Conservation (phyloP, 2,329 filamentous ascomycete species). For the Talaromyces amestolkiae region DNA sequence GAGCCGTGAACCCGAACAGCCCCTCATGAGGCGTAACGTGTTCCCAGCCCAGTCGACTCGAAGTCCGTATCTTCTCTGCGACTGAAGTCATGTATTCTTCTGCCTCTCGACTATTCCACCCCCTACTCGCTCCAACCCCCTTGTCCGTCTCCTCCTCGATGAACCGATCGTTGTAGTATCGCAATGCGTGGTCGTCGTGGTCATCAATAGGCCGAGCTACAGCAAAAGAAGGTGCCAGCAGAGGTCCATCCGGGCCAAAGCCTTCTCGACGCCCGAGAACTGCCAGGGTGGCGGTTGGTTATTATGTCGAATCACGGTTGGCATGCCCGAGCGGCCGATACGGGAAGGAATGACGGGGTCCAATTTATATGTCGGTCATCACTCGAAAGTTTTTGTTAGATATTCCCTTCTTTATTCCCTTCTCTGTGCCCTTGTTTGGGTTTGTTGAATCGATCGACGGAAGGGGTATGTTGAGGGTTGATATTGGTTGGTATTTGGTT, state of each 20-base stretch:
- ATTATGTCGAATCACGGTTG: neutral
- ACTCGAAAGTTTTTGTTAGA: neutral
- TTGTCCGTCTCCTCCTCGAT: neutral
- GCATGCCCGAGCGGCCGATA: conserved; percentile 1
- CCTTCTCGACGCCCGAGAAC: conserved; percentile 5
- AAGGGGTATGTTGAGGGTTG: conserved; percentile 1
- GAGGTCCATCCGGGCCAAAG: conserved; percentile 11
- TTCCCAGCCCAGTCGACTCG: conserved; percentile 3
- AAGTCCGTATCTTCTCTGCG: conserved; percentile 2
- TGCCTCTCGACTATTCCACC: neutral
- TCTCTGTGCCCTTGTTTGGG: neutral
- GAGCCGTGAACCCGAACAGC: neutral
- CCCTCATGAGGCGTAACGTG: conserved; percentile 10
- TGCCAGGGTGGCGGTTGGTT: neutral
- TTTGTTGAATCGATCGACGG: neutral
- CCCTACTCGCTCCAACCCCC: neutral
- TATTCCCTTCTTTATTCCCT: neutral
- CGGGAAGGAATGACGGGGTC: neutral
- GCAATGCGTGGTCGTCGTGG: neutral
- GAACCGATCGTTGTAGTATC: neutral
- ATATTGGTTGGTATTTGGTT: conserved; percentile 4
- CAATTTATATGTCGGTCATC: neutral
- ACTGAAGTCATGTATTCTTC: conserved; percentile 8
- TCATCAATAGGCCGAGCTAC: conserved; percentile 7
- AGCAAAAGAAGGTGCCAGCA: conserved; percentile 4